phyloP scores from a whole-genome alignment of 495 filamentous ascomycete species.

The Lindgomyces ingoldianus region DNA sequence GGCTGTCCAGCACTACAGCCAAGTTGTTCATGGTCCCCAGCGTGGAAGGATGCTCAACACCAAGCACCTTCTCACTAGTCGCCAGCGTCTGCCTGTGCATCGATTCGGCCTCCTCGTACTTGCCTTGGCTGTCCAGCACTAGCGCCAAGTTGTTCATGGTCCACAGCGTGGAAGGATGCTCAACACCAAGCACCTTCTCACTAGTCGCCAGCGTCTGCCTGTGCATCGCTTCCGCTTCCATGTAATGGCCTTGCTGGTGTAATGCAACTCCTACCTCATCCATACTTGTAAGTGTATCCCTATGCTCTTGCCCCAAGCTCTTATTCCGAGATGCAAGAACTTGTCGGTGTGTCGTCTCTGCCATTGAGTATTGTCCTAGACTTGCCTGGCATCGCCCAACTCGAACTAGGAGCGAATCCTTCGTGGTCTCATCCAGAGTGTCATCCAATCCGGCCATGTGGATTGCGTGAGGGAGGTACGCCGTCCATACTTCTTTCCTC shows the following conservation, averaged over 20 bases:
- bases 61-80: too few relatives aligned
- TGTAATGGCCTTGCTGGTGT: not conserved
- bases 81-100: too few relatives aligned
- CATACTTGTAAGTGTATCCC: slow-evolving; percentile 3
- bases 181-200: too few relatives aligned
- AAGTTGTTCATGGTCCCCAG: too few relatives aligned
- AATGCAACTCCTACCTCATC: not conserved
- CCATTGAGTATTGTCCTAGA: slow-evolving; percentile 7
- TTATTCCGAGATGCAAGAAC: not conserved
- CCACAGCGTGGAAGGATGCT: too few relatives aligned
- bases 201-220: too few relatives aligned
- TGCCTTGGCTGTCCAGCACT: too few relatives aligned
- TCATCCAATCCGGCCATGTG: slow-evolving; percentile 1
- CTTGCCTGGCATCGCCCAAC: slow-evolving; percentile 11
- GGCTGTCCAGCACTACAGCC: too few relatives aligned
- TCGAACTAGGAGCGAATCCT: slow-evolving; percentile 10
- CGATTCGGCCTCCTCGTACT: too few relatives aligned
- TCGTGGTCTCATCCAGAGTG: not conserved
- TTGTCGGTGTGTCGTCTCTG: not conserved
- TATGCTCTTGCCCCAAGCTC: slow-evolving; percentile 1
- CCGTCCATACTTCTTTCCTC: slow-evolving; percentile 16
- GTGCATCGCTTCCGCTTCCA: slow-evolving; percentile 23
- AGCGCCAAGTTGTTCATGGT: too few relatives aligned
- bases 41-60: too few relatives aligned
- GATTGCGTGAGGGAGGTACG: slow-evolving; percentile 17